Evolutionary conservation across 805 yeast genomes (phyloP), one percentile per base, ranked within the genome.

Genomic region (Aciculoconidium aculeatum): DNA sequence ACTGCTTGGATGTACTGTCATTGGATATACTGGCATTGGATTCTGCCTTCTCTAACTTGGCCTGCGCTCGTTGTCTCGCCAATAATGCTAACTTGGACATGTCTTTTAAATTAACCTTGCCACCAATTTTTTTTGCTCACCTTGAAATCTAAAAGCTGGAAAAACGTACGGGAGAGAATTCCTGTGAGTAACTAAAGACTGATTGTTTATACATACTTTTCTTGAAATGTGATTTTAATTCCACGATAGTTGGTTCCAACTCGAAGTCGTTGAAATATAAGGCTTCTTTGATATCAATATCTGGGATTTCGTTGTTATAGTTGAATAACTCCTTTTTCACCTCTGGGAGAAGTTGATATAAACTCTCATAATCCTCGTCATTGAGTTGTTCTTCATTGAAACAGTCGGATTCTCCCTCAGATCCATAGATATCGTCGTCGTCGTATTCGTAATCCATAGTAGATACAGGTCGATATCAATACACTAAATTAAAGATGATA

Each of bases 191-290:
- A 10, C 10, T 17, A 10, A 7, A 17, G 10, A 17, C 9, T 17
- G 10, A 17, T 10, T 7, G 10, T 10, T 17, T 12, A 58, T 64
- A 70, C 77, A 52, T 70, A 71, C 77, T 67, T 58, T 61, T 59
- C 34, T 49, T 49, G 33, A 48, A 61, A 24, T 42, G 47, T 7
- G 41, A 33, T 34, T 64, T 65, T 26, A 72, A 48, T 34, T 75
- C 78, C 17, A 55, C 61, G 6, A 77, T 40, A 0, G 84, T 51
- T 8, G 67, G 66, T 4, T 68, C 72, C 4, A 75, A 44, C 23
- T 72, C 76, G 45, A 70, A 70, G 46, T 77, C 77, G 41, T 75
- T 72, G 39, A 60, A 61, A 69, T 78, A 79, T 7, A 81, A 57
- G 0, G 74, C 57, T 39, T 75, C 80, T 42, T 75, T 71, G 36